These are phyloP conservation scores for Cryptosporidium viatorum DNA, from an alignment of 169 alveolate species.

Conservation along the genomic window DNA sequence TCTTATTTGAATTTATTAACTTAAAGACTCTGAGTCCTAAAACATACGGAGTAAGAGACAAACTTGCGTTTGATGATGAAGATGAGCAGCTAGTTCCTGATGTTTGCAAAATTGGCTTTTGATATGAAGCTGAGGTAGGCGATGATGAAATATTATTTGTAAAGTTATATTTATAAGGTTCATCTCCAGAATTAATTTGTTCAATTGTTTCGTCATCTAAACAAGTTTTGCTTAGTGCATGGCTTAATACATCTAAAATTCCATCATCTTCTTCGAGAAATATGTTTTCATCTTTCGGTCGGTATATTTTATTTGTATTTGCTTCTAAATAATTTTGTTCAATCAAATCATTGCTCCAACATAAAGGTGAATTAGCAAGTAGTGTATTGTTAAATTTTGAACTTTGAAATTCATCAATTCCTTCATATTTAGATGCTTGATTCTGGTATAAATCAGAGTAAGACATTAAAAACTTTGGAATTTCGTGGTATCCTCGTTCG, in stretches of 20 bases:
- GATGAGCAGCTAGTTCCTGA: neutral
- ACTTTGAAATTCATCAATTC: neutral
- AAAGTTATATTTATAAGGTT: neutral
- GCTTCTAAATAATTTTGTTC: slow-evolving; percentile 20
- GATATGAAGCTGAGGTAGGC: neutral
- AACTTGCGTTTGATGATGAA: neutral
- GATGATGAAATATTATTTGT: neutral
- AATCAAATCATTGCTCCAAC: slow-evolving; percentile 33
- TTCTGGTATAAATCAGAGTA: slow-evolving; percentile 43
- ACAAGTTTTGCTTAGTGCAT: slow-evolving; percentile 35
- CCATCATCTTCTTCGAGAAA: slow-evolving; percentile 66
- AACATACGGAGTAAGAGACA: neutral
- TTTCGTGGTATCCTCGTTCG: slow-evolving; percentile 29
- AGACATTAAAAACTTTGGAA: slow-evolving; percentile 54
- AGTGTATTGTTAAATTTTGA: slow-evolving; percentile 1
- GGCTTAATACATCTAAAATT: slow-evolving; percentile 50
- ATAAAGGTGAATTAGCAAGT: neutral
- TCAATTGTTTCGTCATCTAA: slow-evolving; percentile 16
- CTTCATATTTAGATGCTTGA: slow-evolving; percentile 5
- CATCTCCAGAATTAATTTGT: slow-evolving; percentile 4
- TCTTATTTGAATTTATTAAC: slow-evolving; percentile 12
- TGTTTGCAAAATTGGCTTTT: neutral
- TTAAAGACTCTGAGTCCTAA: slow-evolving; percentile 35
- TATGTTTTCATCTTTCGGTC: neutral
- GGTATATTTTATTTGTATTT: neutral